Base-by-base conservation (phyloP, 495 filamentous ascomycete genomes). In the Trichoderma parareesei region DNA sequence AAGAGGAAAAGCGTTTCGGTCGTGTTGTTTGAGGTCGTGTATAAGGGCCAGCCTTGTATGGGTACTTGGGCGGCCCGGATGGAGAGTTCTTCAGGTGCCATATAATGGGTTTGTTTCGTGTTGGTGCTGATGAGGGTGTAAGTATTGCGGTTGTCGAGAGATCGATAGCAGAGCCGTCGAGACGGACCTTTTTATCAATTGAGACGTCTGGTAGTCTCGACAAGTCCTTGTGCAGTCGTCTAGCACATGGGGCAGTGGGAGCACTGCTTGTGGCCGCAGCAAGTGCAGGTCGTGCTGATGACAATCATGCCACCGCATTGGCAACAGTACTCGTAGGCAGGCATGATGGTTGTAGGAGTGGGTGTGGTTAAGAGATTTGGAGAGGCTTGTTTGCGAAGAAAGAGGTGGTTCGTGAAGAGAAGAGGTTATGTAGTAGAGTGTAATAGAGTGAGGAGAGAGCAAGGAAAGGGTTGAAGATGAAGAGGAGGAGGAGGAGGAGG, bases 241-340 rank as follows among this genome's bases (percentile, higher is more conserved):
- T 63, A 63, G 61, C 61, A 46, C 40, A 37, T 46, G 33, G 61
- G 55, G 55, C 65, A 66, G 18, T 35, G 42, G 43, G n/a, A 41
- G 61, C 65, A 66, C 61, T 66, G 55, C 38, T 43, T 20, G 65
- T 66, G 65, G 46, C 61, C 61, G 60, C 65, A 66, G 41, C 57
- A 20, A 41, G 60, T 42, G 65, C 65, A 66, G 16, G 60, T 62
- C 14, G 60, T 63, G 65, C 65, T 66, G 65, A 66, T 66, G 65
- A 63, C 65, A 48, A 66, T 62, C 60, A 66, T 66, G 65, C 60
- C 53, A 27, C 60, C 60, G 65, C 65, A 66, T 61, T 66, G 46
- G 65, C 65, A 66, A 61, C 65, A 66, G 65, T 63, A 63, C 38
- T 62, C 44, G 27, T 35, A 57, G 65, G 55, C 53, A 16, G 53